phyloP scores from a whole-genome alignment of 139 green algal genomes.

The Deuterostichococcus epilithicus region DNA sequence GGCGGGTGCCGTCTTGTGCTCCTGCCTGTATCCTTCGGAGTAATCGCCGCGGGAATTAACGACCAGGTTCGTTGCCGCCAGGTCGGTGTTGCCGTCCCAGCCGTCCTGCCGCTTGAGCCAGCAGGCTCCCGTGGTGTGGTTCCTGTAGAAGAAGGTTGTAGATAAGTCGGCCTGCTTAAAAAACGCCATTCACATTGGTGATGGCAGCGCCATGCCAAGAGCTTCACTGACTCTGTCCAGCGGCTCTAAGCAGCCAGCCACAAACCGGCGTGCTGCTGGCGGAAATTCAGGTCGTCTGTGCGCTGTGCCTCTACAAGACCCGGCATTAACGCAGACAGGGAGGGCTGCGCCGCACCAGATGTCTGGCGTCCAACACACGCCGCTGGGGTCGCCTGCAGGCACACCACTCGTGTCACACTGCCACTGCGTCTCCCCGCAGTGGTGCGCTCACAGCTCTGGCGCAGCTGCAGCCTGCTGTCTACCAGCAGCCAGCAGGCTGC shows the following conservation, averaged over 20 bases:
- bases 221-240: too few species aligned
- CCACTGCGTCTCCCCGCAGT: background rate
- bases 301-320: background rate
- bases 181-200: too few species aligned
- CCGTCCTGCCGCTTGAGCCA: conserved; percentile 45
- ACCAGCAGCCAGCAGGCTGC: too few species aligned
- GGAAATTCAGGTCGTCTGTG: background rate
- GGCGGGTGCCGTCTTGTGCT: conserved; percentile 19
- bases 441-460: too few species aligned
- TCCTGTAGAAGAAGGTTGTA: conserved; percentile 31
- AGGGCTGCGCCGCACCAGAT: background rate
- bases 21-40: background rate
- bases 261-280: too few species aligned
- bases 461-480: too few species aligned
- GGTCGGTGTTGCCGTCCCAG: conserved; percentile 40
- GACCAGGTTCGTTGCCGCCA: conserved; percentile 22
- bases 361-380: conserved; percentile 25
- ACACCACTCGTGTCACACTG: background rate
- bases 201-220: background rate
- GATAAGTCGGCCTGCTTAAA: conserved; percentile 15
- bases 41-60: conserved; percentile 13
- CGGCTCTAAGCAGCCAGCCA: too few species aligned
- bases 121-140: conserved; percentile 38
- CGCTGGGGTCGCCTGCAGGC: conserved; percentile 23
- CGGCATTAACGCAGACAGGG: background rate